phyloP scores from a whole-genome alignment of 345 rosid genomes.

The Cardamine resedifolia region DNA sequence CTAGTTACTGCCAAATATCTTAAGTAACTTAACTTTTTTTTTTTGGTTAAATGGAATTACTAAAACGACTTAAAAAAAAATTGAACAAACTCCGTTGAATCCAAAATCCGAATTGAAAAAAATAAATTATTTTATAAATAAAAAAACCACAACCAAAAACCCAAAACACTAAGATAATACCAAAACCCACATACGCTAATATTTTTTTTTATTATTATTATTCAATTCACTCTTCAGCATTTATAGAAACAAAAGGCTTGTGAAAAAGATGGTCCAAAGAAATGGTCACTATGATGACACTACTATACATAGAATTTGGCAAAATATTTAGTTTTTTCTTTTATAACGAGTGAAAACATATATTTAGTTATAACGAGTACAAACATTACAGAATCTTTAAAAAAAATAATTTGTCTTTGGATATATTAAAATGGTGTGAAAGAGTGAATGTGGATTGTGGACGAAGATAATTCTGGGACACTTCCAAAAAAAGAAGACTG shows the following conservation, averaged over 20 bases:
- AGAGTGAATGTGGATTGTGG: slow-evolving; percentile 22
- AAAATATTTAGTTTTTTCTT: not conserved
- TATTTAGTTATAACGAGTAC: not conserved
- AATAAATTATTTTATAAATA: too few relatives aligned
- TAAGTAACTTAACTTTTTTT: not conserved
- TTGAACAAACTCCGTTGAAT: not conserved
- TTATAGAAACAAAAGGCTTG: not conserved
- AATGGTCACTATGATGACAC: not conserved
- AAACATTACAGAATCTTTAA: slow-evolving; percentile 4
- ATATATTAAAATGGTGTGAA: slow-evolving; percentile 19
- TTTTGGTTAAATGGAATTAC: not conserved
- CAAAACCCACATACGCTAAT: too few relatives aligned
- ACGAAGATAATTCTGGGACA: slow-evolving; percentile 36
- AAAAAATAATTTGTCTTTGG: too few relatives aligned
- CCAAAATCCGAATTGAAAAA: too few relatives aligned
- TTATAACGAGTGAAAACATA: slow-evolving; percentile 1
- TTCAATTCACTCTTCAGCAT: not conserved
- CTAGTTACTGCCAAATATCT: not conserved
- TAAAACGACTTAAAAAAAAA: not conserved
- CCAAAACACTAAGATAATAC: too few relatives aligned
- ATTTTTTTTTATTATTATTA: not conserved
- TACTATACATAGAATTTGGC: not conserved
- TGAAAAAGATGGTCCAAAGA: slow-evolving; percentile 7
- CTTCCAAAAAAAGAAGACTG: slow-evolving; percentile 36
- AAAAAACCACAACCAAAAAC: too few relatives aligned